Base-by-base conservation (phyloP, 192 early-diverging fungal genomes). In the Linnemannia hyalina region DNA sequence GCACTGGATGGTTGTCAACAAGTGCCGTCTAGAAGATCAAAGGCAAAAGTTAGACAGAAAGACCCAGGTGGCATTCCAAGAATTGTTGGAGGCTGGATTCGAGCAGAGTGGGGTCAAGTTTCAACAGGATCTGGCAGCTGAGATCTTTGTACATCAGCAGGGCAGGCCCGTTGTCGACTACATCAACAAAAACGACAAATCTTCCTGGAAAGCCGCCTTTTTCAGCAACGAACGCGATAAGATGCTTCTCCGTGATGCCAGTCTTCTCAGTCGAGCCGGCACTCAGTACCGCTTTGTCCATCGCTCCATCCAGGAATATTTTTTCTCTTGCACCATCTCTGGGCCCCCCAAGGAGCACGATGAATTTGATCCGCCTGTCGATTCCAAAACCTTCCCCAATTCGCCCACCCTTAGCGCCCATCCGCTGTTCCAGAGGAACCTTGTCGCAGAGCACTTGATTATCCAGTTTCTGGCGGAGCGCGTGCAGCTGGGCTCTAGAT, bases 201-300 rank as follows among this genome's bases (percentile, higher is more conserved):
- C n/a, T n/a, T n/a, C n/a, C n/a, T n/a, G n/a, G n/a, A n/a, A n/a
- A n/a, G n/a, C n/a, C n/a, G n/a, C n/a, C n/a, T n/a, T n/a, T n/a
- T n/a, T n/a, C n/a, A n/a, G n/a, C n/a, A n/a, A n/a, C n/a, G n/a
- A n/a, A n/a, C n/a, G n/a, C n/a, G n/a, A n/a, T n/a, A n/a, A n/a
- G n/a, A n/a, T 41, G 15, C 36, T 79, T 0, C 60, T 79, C 13
- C 70, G 4, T 0, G 70, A 73, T 15, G 55, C 68, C 20, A 55
- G 77, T 79, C 77, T 70, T 0, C 18, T 79, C 3, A 71, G 26
- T 16, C 77, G 70, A 3, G 42, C 11, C 0, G 77, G 70, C 9
- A 73, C 3, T 41, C 77, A 46, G 35, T 63, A 63, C 54, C 69
- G 54, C 8, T 79, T 79, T 26, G 57, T 79, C 55, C 77, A 79